Base-by-base conservation (phyloP, 2,329 filamentous ascomycete species). In the Aspergillus sergii region DNA sequence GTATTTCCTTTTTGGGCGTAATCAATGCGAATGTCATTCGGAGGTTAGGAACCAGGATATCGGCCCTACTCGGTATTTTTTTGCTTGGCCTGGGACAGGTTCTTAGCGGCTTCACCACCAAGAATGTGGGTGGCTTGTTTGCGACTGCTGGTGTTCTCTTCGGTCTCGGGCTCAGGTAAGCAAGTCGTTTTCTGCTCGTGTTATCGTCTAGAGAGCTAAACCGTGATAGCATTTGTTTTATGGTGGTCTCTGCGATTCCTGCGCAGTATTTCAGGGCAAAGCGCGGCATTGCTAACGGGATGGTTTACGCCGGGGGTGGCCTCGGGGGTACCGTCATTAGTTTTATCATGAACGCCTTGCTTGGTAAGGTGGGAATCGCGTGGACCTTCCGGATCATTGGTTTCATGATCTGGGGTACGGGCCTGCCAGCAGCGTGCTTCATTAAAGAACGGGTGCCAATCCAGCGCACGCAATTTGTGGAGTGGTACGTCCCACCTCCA, bases 211-310 rank as follows among this genome's bases (percentile, higher is more conserved):
- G 26, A 8, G 6, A 59, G n/a, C 41, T 58, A 41, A 48, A 12
- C 8, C 64, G 9, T 45, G 58, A 30, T 56, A 73, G 66, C 67
- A 67, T 72, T 30, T 76, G 71, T 58, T 84, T 82, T 62, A 80
- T 82, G 76, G 79, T 85, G 2, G 77, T 81, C n/a, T 82, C 82
- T 2, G 77, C 79, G 0, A 78, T 81, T 0, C 80, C 85, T 3
- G 79, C 84, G 0, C 85, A 87, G 64, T 88, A 86, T 65, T 88
- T 88, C 63, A 80, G 73, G 51, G 76, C 76, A 2, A 85, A 82
- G 63, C 82, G 84, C 3, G 86, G 85, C 0, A 72, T 86, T 0
- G 86, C 85, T 0, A 87, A 86, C 62, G 86, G 85, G 0, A 73
- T 75, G 1, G 71, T 75, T 12, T 75, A 74, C 32, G 72, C 72